Evolutionary conservation across 208 protist species (phyloP), one percentile per base, ranked within the genome.

Genomic region (Vickermania spadyakhi): DNA sequence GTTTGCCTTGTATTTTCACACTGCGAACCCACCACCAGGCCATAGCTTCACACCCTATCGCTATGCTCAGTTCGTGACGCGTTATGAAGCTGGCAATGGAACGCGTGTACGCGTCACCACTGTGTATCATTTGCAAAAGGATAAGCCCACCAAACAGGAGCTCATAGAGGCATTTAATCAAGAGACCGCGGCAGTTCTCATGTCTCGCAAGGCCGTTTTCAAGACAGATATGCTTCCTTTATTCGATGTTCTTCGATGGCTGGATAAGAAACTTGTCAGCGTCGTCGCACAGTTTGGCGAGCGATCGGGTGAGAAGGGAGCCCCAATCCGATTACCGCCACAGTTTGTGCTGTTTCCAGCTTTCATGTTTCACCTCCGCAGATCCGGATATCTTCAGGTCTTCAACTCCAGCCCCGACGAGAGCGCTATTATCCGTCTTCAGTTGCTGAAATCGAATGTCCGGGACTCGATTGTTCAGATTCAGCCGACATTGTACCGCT

Each of bases 281-380:
- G 84, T 99, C 13, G 95, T 99, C 22, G 66, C 71, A 22, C 96
- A 96, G 56, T 99, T 99, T 62, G 96, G 85, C 31, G 75, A 89
- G 21, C 98, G 96, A 69, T 64, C 78, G 3, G 90, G 93, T 55
- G 88, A 98, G 66, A 78, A 98, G 51, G 86, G 97, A 14, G 54
- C 58, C 50, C 94, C 93, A 28, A 80, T 98, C 56, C 79, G 77
- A 18, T 81, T 99, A 31, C 77, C 87, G 25, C 58, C 70, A 5
- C 65, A 94, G 62, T 99, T 99, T 62, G 75, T 91, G 2, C 81
- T 98, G 52, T 99, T 99, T 66, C 98, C 98, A 7, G 96, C 98
- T 65, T 99, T 99, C 75, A 98, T 99, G 84, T 99, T 99, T 81
- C 97, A 99, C 73, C 81, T 99, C 18, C 91, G 98, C 31, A 86